Evolutionary conservation across 2,329 filamentous ascomycete genomes (phyloP).

Genomic region (Penicillium sp.): DNA sequence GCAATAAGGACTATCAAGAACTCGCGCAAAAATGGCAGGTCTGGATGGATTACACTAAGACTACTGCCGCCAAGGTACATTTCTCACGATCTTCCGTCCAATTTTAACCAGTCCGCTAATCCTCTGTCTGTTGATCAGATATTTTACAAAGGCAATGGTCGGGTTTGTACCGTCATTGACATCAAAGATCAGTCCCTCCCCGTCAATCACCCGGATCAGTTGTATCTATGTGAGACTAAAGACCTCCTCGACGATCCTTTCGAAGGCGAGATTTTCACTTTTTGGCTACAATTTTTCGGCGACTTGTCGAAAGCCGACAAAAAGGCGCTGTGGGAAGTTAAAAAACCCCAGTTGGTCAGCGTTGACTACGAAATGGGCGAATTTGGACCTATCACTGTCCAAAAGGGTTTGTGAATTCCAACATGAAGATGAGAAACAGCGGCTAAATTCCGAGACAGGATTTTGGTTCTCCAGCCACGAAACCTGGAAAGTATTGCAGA

Average conservation of each 20-base stretch:
- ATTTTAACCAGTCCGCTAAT: neutral
- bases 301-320: conserved; percentile 36
- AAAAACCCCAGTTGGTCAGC: conserved; percentile 41
- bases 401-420: conserved; percentile 32
- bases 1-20: conserved; percentile 21
- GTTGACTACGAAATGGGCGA: conserved; percentile 40
- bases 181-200: conserved; percentile 39
- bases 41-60: conserved; percentile 46
- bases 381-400: conserved; percentile 45
- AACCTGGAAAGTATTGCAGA: conserved; percentile 46
- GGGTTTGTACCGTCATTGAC: conserved; percentile 43
- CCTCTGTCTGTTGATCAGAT: conserved; percentile 19
- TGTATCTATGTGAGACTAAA: conserved; percentile 40
- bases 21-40: conserved; percentile 41
- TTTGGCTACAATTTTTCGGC: conserved; percentile 44
- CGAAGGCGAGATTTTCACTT: conserved; percentile 47
- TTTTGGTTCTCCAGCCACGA: conserved; percentile 48
- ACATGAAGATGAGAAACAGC: neutral
- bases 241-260: conserved; percentile 45
- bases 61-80: conserved; percentile 34
- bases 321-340: conserved; percentile 40
- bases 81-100: neutral
- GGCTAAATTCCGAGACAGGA: conserved; percentile 8
- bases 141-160: conserved; percentile 42
- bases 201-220: conserved; percentile 28